These are phyloP conservation scores for Aureobasidium pullulans DNA, from an alignment of 2,329 filamentous ascomycete genomes.

Conservation along the genomic window DNA sequence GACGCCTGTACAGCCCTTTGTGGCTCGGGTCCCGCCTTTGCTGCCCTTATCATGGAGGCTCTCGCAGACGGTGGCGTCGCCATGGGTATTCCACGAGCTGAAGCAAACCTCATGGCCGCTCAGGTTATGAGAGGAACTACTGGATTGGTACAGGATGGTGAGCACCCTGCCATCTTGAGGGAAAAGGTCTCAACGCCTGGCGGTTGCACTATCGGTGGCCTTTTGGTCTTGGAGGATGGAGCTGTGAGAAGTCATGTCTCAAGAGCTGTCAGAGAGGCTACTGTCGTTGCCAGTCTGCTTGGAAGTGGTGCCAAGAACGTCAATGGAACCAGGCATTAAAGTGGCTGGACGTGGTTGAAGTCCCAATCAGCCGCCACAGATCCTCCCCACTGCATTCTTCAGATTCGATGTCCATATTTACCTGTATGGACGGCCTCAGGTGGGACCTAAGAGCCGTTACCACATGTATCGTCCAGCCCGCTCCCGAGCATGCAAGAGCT, in stretches of 20 bases:
- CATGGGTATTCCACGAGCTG: constrained; percentile 65
- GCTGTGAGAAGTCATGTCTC: constrained; percentile 59
- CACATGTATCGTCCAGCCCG: too few relatives aligned
- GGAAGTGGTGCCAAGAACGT: constrained; percentile 47
- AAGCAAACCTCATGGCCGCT: constrained; percentile 69
- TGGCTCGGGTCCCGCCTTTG: constrained; percentile 69
- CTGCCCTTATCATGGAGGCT: constrained; percentile 66
- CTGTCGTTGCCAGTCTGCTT: constrained; percentile 60
- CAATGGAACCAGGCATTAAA: constrained; percentile 32
- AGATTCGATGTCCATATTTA: too few relatives aligned
- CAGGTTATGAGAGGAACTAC: constrained; percentile 72
- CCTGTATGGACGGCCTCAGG: too few relatives aligned
- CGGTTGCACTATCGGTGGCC: constrained; percentile 68
- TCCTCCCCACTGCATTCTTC: too few relatives aligned
- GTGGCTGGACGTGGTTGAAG: not conserved
- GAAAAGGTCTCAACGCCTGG: constrained; percentile 74
- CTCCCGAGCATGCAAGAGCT: too few relatives aligned
- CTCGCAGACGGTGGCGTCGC: constrained; percentile 70
- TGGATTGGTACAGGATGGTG: constrained; percentile 59
- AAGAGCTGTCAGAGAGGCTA: constrained; percentile 63
- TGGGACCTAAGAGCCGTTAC: too few relatives aligned
- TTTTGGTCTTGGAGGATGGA: constrained; percentile 68
- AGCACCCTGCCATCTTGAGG: constrained; percentile 66
- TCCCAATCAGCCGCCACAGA: too few relatives aligned
- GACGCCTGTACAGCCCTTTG: constrained; percentile 67